Conservation (phyloP, 2,329 filamentous ascomycete species). For the Penicillium sp. region DNA sequence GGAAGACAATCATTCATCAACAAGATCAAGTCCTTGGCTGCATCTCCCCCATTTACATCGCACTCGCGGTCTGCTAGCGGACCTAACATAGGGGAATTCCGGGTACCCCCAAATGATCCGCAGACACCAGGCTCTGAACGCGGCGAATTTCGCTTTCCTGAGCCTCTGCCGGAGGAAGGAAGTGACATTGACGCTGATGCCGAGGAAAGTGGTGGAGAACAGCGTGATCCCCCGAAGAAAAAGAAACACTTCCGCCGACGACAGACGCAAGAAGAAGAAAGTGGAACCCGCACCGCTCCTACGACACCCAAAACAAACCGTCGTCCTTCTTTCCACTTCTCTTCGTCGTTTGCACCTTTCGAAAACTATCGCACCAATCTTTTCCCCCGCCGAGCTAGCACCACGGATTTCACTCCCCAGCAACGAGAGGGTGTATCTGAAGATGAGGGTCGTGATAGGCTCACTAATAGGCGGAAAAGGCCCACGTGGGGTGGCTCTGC, state of each 20-base stretch:
- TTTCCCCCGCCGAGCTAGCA: conserved; percentile 68
- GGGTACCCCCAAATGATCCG: conserved; percentile 41
- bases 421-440: conserved; percentile 72
- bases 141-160: conserved; percentile 56
- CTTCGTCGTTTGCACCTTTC: conserved; percentile 53
- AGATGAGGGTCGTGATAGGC: conserved; percentile 70
- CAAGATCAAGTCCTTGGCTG: conserved; percentile 75
- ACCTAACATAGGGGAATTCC: conserved; percentile 48
- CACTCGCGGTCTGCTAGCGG: conserved; percentile 57
- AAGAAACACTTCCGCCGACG: conserved; percentile 62
- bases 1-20: conserved; percentile 72
- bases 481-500: conserved; percentile 60
- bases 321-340: conserved; percentile 43
- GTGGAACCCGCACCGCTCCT: conserved; percentile 66
- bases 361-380: conserved; percentile 53
- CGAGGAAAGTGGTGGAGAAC: conserved; percentile 84
- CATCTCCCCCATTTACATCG: conserved; percentile 53
- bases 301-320: conserved; percentile 63
- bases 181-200: conserved; percentile 79
- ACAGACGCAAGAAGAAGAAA: conserved; percentile 56
- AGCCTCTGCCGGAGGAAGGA: conserved; percentile 61
- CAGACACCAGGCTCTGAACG: conserved; percentile 55
- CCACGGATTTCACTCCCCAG: conserved; percentile 62
- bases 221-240: conserved; percentile 58
- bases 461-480: conserved; percentile 62